Percentiles rank a stretch among this genome's conserved stretches.
phyloP scores from a whole-genome alignment of 2,329 filamentous ascomycete species.

The Aspergillus aculeatinus region DNA sequence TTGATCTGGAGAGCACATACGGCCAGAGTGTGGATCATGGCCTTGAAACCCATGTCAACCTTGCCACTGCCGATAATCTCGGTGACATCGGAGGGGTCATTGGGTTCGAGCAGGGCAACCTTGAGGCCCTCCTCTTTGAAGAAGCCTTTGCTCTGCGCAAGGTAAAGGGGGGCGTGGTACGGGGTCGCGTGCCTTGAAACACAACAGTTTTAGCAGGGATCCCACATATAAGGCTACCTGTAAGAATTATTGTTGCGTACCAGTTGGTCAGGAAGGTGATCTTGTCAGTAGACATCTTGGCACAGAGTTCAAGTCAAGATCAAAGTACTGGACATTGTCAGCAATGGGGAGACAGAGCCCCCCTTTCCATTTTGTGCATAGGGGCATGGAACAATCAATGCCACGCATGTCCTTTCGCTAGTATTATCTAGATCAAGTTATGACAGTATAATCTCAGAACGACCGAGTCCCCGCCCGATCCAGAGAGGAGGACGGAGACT shows the following conservation, averaged over 20 bases:
- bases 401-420: slow-evolving; percentile 86
- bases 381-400: slow-evolving; percentile 47
- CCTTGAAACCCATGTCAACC: slow-evolving; percentile 77
- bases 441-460: slow-evolving; percentile 75
- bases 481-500: slow-evolving; percentile 11
- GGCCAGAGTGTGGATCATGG: slow-evolving; percentile 79
- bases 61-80: slow-evolving; percentile 76
- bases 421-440: slow-evolving; percentile 87
- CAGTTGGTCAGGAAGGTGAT: slow-evolving; percentile 84
- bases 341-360: slow-evolving; percentile 21
- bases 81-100: slow-evolving; percentile 78
- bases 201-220: slow-evolving; percentile 29
- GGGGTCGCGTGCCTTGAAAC: slow-evolving; percentile 70
- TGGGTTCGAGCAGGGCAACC: slow-evolving; percentile 73
- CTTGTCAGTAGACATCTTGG: slow-evolving; percentile 76
- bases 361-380: slow-evolving; percentile 18
- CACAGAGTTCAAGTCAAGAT: slow-evolving; percentile 42
- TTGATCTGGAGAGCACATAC: slow-evolving; percentile 40
- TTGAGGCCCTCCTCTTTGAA: slow-evolving; percentile 74
- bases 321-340: slow-evolving; percentile 27
- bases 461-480: slow-evolving; percentile 18
- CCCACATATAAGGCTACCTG: neutral
- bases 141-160: slow-evolving; percentile 73
- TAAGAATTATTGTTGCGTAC: slow-evolving; percentile 48
- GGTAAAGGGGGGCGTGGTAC: slow-evolving; percentile 75